Conservation (phyloP, 176 grass and related monocot species). For the Typha latifolia region DNA sequence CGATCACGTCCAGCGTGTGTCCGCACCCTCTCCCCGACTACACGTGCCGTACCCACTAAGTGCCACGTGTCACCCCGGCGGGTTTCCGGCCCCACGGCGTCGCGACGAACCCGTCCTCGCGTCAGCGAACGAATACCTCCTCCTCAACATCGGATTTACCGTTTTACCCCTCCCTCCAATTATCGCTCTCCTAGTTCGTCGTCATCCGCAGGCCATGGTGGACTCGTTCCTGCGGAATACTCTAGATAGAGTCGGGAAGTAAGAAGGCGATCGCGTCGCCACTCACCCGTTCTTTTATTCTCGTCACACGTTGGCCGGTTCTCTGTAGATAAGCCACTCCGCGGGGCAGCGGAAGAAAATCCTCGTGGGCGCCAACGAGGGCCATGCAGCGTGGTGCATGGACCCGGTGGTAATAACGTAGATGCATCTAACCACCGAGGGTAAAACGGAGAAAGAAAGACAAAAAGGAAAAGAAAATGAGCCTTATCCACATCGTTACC, state of each 20-base stretch:
- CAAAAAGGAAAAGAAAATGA: background rate
- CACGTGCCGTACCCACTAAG: background rate
- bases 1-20: background rate
- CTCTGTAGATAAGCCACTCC: background rate
- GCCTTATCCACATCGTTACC: conserved; percentile 34
- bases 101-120: background rate
- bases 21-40: background rate
- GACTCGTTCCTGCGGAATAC: background rate
- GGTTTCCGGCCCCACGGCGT: background rate
- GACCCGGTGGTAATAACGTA: background rate
- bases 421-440: conserved; percentile 3
- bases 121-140: background rate
- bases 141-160: background rate
- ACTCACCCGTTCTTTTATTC: too few relatives aligned
- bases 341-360: background rate
- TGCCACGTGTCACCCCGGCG: background rate
- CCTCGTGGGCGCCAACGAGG: background rate
- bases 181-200: background rate
- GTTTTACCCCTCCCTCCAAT: background rate
- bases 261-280: background rate
- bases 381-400: conserved; percentile 5
- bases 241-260: background rate
- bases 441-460: conserved; percentile 13
- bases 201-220: background rate
- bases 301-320: background rate